phyloP scores from a whole-genome alignment of 1,284 basidiomycete genomes.

The Prillingera fragicola region DNA sequence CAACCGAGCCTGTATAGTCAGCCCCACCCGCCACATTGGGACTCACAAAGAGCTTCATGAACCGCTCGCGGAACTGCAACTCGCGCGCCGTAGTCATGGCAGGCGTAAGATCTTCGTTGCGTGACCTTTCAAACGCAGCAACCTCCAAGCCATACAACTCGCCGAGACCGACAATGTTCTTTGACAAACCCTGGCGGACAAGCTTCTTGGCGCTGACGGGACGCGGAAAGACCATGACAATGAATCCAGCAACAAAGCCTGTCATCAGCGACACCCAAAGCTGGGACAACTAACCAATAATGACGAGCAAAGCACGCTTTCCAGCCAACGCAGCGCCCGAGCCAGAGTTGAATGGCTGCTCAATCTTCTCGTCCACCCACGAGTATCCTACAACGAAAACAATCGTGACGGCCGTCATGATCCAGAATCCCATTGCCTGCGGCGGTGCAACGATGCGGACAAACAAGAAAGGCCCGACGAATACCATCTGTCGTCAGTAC shows the following conservation, averaged over 20 bases:
- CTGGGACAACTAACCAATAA: conserved; percentile 37
- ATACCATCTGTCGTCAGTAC: conserved; percentile 44
- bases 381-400: conserved; percentile 56
- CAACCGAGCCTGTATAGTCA: conserved; percentile 23
- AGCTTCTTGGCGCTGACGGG: conserved; percentile 37
- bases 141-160: conserved; percentile 41
- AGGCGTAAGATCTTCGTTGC: conserved; percentile 22
- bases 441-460: conserved; percentile 54
- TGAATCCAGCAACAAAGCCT: conserved; percentile 41
- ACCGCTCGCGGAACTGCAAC: conserved; percentile 23
- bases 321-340: conserved; percentile 57
- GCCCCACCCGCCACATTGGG: conserved; percentile 3
- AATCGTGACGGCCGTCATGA: conserved; percentile 45
- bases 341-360: conserved; percentile 52
- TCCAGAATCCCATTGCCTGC: conserved; percentile 41
- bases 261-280: neutral
- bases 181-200: conserved; percentile 36
- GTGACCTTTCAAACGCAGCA: conserved; percentile 28
- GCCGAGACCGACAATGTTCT: conserved; percentile 34
- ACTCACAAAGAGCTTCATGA: conserved; percentile 35
- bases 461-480: conserved; percentile 56
- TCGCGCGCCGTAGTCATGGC: conserved; percentile 9
- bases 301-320: conserved; percentile 49
- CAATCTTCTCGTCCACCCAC: conserved; percentile 58
- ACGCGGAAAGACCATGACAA: conserved; percentile 44